A percentile compares a stretch with the other conserved stretches of the same genome.
phyloP scores from a whole-genome alignment of 73 alveolate genomes.

The Tetrahymena thermophila region DNA sequence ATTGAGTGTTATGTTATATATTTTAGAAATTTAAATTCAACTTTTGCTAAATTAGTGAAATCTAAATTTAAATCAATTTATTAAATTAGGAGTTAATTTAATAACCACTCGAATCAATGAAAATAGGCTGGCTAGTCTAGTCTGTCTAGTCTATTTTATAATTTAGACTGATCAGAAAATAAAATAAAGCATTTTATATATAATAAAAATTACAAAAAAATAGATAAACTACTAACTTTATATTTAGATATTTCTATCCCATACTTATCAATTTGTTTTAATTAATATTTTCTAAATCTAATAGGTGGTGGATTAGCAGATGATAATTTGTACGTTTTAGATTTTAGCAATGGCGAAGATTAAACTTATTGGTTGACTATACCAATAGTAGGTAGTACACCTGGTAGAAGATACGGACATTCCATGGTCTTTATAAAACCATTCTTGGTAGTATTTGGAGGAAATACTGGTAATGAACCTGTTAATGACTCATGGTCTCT shows the following conservation, averaged over 20 bases:
- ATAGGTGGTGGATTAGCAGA: slow-evolving; percentile 91
- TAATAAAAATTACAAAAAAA: no score
- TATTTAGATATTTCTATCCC: no score
- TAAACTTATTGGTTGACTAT: slow-evolving; percentile 95
- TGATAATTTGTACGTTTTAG: slow-evolving; percentile 74
- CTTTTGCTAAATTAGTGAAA: not conserved
- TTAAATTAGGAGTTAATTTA: not conserved
- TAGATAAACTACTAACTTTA: not conserved
- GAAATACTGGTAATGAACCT: slow-evolving; percentile 92
- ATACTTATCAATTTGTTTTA: not conserved
- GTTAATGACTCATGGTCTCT: slow-evolving; percentile 90
- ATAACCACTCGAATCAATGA: not conserved
- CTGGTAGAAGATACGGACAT: slow-evolving; percentile 99
- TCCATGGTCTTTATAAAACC: slow-evolving; percentile 92
- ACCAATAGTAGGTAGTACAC: slow-evolving; percentile 97
- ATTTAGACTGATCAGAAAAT: not conserved
- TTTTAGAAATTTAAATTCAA: no score
- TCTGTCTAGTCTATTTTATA: not conserved
- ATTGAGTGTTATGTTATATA: no score
- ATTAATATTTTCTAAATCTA: slow-evolving; percentile 15
- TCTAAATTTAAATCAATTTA: no score
- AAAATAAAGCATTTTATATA: not conserved
- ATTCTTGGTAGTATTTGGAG: slow-evolving; percentile 88
- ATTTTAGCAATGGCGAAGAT: slow-evolving; percentile 76
- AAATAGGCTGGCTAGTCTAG: no score